A percentile compares a stretch with the other conserved stretches of the same genome.
phyloP scores from a whole-genome alignment of 2,329 filamentous ascomycete species.

The Fusarium lateritium region DNA sequence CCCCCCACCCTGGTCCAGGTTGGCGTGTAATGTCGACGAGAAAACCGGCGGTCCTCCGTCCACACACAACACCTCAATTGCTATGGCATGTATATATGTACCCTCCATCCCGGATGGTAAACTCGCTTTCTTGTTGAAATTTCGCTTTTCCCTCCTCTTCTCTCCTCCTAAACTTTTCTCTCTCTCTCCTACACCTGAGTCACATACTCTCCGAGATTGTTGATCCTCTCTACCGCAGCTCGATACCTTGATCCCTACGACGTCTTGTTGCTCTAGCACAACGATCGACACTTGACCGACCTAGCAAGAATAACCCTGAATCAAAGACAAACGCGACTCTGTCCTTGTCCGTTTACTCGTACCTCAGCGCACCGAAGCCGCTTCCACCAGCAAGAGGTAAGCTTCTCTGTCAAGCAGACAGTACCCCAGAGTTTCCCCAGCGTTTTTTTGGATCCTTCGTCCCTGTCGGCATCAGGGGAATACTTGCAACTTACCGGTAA shows the following conservation, averaged over 20 bases:
- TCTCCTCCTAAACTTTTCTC: neutral
- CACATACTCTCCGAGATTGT: neutral
- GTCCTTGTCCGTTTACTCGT: constrained; percentile 1
- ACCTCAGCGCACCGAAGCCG: constrained; percentile 11
- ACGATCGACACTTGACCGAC: constrained; percentile 37
- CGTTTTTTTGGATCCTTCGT: neutral
- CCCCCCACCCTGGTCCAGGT: neutral
- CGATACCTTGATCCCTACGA: neutral
- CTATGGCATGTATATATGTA: constrained; percentile 32
- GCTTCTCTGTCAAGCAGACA: constrained; percentile 12
- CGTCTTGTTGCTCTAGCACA: constrained; percentile 17
- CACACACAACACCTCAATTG: constrained; percentile 8
- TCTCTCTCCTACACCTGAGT: neutral
- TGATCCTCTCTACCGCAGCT: neutral
- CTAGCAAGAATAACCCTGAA: constrained; percentile 14
- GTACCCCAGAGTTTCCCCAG: constrained; percentile 19
- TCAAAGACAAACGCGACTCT: constrained; percentile 26
- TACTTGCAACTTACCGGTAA: neutral
- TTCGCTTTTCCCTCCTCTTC: constrained; percentile 20
- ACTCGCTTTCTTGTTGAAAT: constrained; percentile 27
- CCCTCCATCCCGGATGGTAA: constrained; percentile 27
- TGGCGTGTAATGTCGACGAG: neutral
- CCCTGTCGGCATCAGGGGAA: neutral
- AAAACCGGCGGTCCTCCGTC: constrained; percentile 39
- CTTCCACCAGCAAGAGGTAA: constrained; percentile 34